Base-by-base conservation (phyloP, 164 flowering plant species). In the Amborella trichopoda region DNA sequence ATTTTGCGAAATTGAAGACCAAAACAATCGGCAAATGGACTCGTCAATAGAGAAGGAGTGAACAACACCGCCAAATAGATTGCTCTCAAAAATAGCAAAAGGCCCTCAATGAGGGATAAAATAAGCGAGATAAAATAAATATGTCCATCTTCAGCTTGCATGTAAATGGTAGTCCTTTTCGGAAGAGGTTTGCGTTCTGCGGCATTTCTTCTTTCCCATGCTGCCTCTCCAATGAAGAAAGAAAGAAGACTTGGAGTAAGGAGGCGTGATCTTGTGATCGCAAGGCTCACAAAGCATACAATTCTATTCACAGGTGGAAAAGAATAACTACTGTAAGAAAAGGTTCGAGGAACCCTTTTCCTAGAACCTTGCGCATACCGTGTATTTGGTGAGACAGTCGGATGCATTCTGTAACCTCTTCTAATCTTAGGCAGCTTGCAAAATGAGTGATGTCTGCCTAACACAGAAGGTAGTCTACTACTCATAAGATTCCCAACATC, bases 261-360 rank as follows among this genome's bases (percentile, higher is more conserved):
- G 12, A 77, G 55, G 37, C 71, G 61, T 3, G 83, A 78, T 18
- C 89, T 69, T 14, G 72, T 63, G 61, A 72, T 63, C 32, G 90
- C 79, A 61, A 83, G 46, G 62, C 73, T 76, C 50, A 80, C 73
- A 25, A 78, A 88, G 62, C 75, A 47, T 17, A 85, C 85, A 52
- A 75, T 65, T 63, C 52, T 68, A 53, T 60, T 70, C 30, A 81
- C 58, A 24, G 77, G 74, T 4, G 68, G 53, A 24, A 59, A 50
- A 53, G 55, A 39, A 28, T 66, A 49, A 2, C 73, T 57, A 28
- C 46, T 57, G 48, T 47, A 58, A 20, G 65, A 52, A 59, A 62
- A 66, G 23, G 53, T 49, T 3, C 54, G 70, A 48, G 56, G 68
- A 39, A 78, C 69, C 71, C 72, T 64, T 50, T 60, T 80, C 82